Evolutionary conservation across 805 yeast genomes (phyloP).

Genomic region (Hanseniaspora pseudoguilliermondii): DNA sequence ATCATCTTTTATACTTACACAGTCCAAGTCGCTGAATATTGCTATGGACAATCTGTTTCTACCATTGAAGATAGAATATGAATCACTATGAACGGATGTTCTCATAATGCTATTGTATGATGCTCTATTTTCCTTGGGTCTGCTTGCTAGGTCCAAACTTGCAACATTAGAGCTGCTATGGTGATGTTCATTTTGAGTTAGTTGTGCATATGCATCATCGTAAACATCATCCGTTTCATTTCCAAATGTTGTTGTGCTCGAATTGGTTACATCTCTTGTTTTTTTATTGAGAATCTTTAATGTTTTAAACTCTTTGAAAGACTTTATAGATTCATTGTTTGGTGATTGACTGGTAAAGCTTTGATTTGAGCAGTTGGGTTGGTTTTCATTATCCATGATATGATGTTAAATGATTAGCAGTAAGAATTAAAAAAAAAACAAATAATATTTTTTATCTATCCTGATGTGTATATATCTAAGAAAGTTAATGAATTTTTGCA

Average conservation of each 20-base stretch:
- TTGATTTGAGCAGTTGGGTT: not conserved
- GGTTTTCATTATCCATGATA: not conserved
- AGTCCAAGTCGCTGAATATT: constrained; percentile 21
- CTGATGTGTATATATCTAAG: too few relatives aligned
- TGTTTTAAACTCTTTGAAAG: constrained; percentile 8
- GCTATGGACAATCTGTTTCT: constrained; percentile 27
- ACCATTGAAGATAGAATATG: constrained; percentile 23
- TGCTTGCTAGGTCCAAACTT: not conserved
- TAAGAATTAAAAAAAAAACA: not conserved
- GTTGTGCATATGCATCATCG: not conserved
- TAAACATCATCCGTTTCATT: not conserved
- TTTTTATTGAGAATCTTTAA: not conserved
- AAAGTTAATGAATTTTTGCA: too few relatives aligned
- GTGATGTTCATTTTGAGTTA: constrained; percentile 2
- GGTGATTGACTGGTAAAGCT: not conserved
- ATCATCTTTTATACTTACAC: constrained; percentile 9
- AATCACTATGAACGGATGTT: constrained; percentile 19
- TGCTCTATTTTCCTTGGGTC: constrained; percentile 1
- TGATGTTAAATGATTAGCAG: not conserved
- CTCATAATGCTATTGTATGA: constrained; percentile 6
- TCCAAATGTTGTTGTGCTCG: not conserved
- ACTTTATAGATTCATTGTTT: constrained; percentile 10
- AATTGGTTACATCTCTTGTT: not conserved
- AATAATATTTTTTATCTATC: too few relatives aligned
- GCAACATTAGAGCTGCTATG: not conserved